These are phyloP conservation scores for Buddleja alternifolia DNA, from an alignment of 257 asterid species.

Conservation along the genomic window DNA sequence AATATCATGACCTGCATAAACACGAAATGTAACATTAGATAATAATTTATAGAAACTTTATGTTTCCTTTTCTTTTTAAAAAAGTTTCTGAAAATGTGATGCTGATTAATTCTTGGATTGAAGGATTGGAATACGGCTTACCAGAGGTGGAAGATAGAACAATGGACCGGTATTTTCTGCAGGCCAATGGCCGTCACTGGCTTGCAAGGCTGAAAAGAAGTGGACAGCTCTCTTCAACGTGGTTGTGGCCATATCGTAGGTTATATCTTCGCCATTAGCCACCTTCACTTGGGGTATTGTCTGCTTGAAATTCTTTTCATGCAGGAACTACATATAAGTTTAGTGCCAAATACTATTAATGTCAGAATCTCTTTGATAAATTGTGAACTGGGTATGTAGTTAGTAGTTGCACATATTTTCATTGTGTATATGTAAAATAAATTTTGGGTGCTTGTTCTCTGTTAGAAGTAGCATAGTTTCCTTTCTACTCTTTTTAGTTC, in stretches of 20 bases:
- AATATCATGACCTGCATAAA: slow-evolving; percentile 24
- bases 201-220: slow-evolving; percentile 57
- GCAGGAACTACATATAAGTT: slow-evolving; percentile 21
- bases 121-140: slow-evolving; percentile 5
- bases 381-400: not conserved
- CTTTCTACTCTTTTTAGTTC: too few relatives aligned
- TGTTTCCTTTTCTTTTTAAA: too few relatives aligned
- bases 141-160: slow-evolving; percentile 57
- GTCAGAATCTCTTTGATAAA: too few relatives aligned
- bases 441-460: too few relatives aligned
- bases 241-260: slow-evolving; percentile 20
- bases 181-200: slow-evolving; percentile 62
- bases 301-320: slow-evolving; percentile 30
- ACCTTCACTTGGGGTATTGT: slow-evolving; percentile 31
- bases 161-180: slow-evolving; percentile 61
- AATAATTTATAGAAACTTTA: too few relatives aligned
- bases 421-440: not conserved
- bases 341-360: too few relatives aligned
- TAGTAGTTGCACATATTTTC: not conserved
- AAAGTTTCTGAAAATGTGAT: too few relatives aligned
- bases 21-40: too few relatives aligned
- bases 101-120: too few relatives aligned
- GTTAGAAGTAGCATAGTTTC: too few relatives aligned
- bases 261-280: slow-evolving; percentile 23
- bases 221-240: slow-evolving; percentile 42